These are phyloP conservation scores for Calocybe indica DNA, from an alignment of 768 basidiomycete genomes.

Conservation along the genomic window DNA sequence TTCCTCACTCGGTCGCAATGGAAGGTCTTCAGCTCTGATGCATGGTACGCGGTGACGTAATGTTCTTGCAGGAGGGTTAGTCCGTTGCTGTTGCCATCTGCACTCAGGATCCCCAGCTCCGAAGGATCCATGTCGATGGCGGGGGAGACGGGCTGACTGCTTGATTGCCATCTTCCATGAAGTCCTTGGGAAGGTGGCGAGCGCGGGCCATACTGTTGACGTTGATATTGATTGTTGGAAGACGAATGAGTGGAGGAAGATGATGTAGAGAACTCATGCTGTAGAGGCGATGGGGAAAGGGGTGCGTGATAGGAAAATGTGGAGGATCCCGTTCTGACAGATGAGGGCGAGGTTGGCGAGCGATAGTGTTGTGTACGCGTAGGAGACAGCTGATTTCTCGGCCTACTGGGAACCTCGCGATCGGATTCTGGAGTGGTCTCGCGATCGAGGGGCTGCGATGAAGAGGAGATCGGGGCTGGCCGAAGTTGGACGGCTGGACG, in stretches of 20 bases:
- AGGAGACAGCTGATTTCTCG: constrained; percentile 8
- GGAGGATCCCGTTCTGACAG: constrained; percentile 48
- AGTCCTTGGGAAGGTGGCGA: constrained; percentile 5
- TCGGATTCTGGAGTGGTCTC: too few relatives aligned
- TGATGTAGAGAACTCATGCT: constrained; percentile 50
- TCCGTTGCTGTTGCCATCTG: constrained; percentile 14
- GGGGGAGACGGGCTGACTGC: constrained; percentile 15
- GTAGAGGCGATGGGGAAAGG: constrained; percentile 57
- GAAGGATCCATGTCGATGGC: constrained; percentile 24
- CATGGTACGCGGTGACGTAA: constrained; percentile 68
- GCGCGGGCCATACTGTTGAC: background rate
- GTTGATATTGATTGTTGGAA: constrained; percentile 12
- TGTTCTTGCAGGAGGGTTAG: constrained; percentile 52
- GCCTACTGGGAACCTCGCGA: background rate
- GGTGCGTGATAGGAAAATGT: constrained; percentile 49
- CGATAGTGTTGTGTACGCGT: constrained; percentile 24
- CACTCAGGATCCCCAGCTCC: constrained; percentile 23
- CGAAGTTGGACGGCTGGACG: constrained; percentile 72
- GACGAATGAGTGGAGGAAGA: background rate
- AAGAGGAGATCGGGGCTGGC: constrained; percentile 21
- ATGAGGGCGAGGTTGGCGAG: constrained; percentile 44
- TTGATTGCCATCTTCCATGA: constrained; percentile 14
- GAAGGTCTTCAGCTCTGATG: constrained; percentile 77
- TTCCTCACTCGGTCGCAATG: constrained; percentile 96
- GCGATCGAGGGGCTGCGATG: background rate